These are phyloP conservation scores for Paramyrothecium roridum DNA, from an alignment of 2,329 filamentous ascomycete genomes.

Conservation along the genomic window DNA sequence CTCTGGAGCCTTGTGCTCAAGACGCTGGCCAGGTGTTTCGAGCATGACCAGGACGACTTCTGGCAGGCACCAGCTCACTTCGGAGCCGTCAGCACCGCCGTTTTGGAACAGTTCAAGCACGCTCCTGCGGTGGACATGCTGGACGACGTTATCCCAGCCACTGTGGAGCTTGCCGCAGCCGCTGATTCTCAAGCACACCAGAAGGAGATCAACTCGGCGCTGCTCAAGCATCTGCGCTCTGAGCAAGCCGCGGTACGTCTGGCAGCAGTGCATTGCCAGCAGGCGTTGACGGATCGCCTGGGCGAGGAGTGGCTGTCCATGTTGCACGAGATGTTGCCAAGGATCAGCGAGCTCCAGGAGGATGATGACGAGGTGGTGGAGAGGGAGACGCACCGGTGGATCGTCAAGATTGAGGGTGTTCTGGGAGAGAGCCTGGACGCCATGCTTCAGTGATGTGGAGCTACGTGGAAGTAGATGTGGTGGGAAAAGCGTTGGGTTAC, in stretches of 20 bases:
- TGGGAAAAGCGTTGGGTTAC: not conserved
- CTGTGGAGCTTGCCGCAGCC: conserved; percentile 76
- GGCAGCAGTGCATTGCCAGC: conserved; percentile 78
- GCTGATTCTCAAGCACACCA: conserved; percentile 86
- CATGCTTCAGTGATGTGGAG: conserved; percentile 71
- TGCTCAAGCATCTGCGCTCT: conserved; percentile 76
- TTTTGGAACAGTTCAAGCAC: conserved; percentile 64
- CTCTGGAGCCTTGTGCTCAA: conserved; percentile 70
- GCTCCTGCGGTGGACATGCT: conserved; percentile 40
- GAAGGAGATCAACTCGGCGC: conserved; percentile 76
- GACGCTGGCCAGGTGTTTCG: conserved; percentile 73
- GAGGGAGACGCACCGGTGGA: conserved; percentile 84
- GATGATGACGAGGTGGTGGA: conserved; percentile 95
- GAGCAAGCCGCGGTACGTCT: conserved; percentile 71
- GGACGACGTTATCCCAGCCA: conserved; percentile 64
- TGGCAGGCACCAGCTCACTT: conserved; percentile 94
- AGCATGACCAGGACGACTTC: conserved; percentile 91
- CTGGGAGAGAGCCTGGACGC: conserved; percentile 87
- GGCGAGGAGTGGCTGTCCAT: conserved; percentile 93
- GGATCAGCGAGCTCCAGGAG: conserved; percentile 92
- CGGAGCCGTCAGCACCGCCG: conserved; percentile 62
- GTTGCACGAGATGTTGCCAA: conserved; percentile 92
- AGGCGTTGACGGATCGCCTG: conserved; percentile 72
- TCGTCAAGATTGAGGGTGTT: conserved; percentile 82
- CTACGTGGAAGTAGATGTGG: not conserved